Percentiles rank a stretch among this genome's conserved stretches.
Conservation (phyloP, 768 basidiomycete genomes). For the Termitomyces sp. region DNA sequence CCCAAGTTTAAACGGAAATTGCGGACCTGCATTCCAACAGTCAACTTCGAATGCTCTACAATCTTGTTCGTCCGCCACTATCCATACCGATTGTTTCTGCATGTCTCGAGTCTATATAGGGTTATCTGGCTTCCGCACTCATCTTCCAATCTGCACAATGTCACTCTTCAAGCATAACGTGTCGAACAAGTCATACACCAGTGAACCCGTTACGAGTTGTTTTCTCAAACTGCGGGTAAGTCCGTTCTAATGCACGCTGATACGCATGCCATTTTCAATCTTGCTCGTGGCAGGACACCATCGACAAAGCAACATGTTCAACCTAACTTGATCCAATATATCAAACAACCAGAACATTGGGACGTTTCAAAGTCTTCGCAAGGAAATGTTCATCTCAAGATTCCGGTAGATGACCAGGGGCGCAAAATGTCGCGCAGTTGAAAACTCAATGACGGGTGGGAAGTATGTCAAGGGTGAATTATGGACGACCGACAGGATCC, state of each 20-base stretch:
- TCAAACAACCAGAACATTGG: slow-evolving; percentile 6
- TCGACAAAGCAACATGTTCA: slow-evolving; percentile 51
- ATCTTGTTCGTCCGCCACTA: background rate
- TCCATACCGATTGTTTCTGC: background rate
- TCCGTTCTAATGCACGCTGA: slow-evolving; percentile 47
- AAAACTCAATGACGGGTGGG: background rate
- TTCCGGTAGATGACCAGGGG: background rate
- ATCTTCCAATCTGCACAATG: background rate
- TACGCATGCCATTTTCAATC: slow-evolving; percentile 53
- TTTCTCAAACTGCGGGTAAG: slow-evolving; percentile 29
- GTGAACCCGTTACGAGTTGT: too few relatives aligned
- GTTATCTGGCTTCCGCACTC: background rate
- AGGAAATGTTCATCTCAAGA: background rate
- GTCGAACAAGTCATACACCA: slow-evolving; percentile 6
- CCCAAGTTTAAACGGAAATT: background rate
- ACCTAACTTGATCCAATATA: slow-evolving; percentile 12
- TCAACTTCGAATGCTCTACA: background rate
- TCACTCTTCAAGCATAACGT: background rate
- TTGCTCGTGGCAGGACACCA: slow-evolving; percentile 43
- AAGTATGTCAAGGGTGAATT: background rate
- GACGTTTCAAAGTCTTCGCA: background rate
- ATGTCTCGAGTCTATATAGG: background rate
- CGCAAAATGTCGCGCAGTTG: background rate
- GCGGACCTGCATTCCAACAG: too few relatives aligned
- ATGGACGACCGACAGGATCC: background rate